Percentiles rank a stretch among this genome's conserved stretches.
phyloP scores from a whole-genome alignment of 139 green algal genomes.

The Zygnema cylindricum region DNA sequence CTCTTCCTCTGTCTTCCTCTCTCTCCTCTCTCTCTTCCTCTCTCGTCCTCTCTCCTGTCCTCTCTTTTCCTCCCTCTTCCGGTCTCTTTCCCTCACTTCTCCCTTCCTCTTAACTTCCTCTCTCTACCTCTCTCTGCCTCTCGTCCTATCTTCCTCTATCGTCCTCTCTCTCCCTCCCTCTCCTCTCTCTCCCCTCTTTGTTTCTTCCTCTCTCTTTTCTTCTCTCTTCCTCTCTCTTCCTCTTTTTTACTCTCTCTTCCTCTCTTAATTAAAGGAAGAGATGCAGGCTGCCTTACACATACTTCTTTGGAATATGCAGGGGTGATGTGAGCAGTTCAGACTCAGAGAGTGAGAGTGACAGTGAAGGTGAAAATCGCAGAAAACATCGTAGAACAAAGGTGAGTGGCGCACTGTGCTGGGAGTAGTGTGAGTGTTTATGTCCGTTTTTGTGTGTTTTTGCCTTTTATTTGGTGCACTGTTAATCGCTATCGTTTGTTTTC shows the following conservation, averaged over 20 bases:
- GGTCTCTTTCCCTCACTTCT: too few species aligned
- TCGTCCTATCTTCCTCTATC: too few species aligned
- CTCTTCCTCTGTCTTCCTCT: too few species aligned
- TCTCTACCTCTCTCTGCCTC: too few species aligned
- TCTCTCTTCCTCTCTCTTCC: background rate
- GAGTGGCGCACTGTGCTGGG: background rate
- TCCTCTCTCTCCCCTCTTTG: too few species aligned
- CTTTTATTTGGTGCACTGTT: background rate
- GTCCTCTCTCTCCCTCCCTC: too few species aligned
- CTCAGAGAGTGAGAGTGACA: background rate
- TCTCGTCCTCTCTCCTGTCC: too few species aligned
- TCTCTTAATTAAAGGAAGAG: background rate
- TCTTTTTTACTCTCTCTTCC: background rate
- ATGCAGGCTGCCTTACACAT: background rate
- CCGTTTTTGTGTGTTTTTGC: background rate
- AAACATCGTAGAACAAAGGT: background rate
- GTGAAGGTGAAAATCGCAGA: background rate
- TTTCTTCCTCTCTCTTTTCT: background rate
- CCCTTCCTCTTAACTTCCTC: too few species aligned
- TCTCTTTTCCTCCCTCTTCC: too few species aligned
- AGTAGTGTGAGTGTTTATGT: background rate
- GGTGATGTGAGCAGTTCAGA: background rate
- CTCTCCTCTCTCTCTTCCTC: too few species aligned
- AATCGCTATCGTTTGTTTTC: background rate
- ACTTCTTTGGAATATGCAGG: background rate